phyloP scores from a whole-genome alignment of 495 filamentous ascomycete genomes.

The Patellaria atrata region DNA sequence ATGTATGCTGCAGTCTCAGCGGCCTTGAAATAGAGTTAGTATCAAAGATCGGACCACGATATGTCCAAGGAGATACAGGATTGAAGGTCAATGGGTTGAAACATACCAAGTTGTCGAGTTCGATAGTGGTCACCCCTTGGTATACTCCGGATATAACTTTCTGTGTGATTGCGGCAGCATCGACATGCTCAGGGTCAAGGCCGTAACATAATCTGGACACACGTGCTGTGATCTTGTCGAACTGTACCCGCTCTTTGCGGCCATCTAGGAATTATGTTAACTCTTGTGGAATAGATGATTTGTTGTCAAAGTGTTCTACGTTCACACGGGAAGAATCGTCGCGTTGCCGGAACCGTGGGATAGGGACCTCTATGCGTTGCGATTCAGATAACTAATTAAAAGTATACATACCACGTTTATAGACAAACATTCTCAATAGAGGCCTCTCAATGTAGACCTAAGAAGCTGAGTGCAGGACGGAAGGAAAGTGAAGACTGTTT shows the following conservation, averaged over 20 bases:
- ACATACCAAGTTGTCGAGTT: slow-evolving; percentile 90
- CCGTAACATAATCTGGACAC: slow-evolving; percentile 96
- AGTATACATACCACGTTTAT: slow-evolving; percentile 48
- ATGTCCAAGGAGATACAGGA: slow-evolving; percentile 1
- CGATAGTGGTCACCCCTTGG: slow-evolving; percentile 89
- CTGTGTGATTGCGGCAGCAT: slow-evolving; percentile 94
- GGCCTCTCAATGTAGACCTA: no score
- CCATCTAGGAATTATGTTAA: slow-evolving; percentile 49
- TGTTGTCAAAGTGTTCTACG: slow-evolving; percentile 5
- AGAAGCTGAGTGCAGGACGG: no score
- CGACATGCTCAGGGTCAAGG: slow-evolving; percentile 89
- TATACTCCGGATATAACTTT: slow-evolving; percentile 99
- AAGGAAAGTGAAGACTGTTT: no score
- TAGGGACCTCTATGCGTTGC: slow-evolving; percentile 20
- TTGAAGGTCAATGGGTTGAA: slow-evolving; percentile 2
- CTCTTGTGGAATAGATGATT: slow-evolving; percentile 14
- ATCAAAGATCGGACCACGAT: slow-evolving; percentile 3
- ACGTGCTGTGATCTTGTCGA: slow-evolving; percentile 99
- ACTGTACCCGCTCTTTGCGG: slow-evolving; percentile 98
- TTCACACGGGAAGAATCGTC: neutral
- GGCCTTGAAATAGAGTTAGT: slow-evolving; percentile 41
- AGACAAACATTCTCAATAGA: slow-evolving; percentile 69
- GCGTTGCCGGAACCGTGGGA: neutral
- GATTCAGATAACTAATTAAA: slow-evolving; percentile 3
- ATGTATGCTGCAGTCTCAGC: slow-evolving; percentile 99